These are phyloP conservation scores for Cladosporium oxysporum DNA, from an alignment of 2,329 filamentous ascomycete species.

Conservation along the genomic window DNA sequence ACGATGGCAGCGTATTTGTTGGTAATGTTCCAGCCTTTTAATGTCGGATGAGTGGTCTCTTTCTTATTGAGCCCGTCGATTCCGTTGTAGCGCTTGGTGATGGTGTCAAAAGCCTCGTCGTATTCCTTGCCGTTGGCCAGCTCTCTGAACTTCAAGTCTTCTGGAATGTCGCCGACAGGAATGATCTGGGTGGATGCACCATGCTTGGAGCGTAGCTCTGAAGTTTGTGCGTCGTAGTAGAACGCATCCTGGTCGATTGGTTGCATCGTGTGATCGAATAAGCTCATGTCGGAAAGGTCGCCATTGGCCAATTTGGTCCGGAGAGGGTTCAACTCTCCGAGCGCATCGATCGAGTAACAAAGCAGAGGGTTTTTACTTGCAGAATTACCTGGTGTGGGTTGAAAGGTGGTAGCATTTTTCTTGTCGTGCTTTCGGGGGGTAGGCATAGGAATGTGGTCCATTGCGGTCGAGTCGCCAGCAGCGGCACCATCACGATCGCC, in stretches of 20 bases:
- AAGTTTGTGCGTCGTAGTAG: not conserved
- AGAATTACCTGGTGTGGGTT: no score
- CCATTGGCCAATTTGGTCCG: no score
- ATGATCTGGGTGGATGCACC: not conserved
- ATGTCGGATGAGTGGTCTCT: not conserved
- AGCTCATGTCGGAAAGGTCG: no score
- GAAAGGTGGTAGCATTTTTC: no score
- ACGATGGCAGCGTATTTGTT: not conserved
- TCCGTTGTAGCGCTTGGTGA: not conserved
- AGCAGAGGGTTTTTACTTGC: no score
- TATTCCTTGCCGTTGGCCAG: not conserved
- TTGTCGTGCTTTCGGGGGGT: no score
- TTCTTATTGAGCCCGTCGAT: not conserved
- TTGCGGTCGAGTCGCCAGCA: no score
- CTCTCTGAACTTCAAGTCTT: not conserved
- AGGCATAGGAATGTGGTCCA: no score
- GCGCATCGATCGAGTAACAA: no score
- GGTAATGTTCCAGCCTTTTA: no score
- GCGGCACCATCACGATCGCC: no score
- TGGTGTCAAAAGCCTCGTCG: not conserved
- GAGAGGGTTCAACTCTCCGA: no score
- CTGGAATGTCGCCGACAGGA: not conserved
- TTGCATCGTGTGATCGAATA: not conserved
- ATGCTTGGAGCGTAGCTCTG: not conserved
- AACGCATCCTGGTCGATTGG: not conserved